Evolutionary conservation across 768 basidiomycete genomes (phyloP), one percentile per base, ranked within the genome.

Genomic region (Mrakia blollopis): DNA sequence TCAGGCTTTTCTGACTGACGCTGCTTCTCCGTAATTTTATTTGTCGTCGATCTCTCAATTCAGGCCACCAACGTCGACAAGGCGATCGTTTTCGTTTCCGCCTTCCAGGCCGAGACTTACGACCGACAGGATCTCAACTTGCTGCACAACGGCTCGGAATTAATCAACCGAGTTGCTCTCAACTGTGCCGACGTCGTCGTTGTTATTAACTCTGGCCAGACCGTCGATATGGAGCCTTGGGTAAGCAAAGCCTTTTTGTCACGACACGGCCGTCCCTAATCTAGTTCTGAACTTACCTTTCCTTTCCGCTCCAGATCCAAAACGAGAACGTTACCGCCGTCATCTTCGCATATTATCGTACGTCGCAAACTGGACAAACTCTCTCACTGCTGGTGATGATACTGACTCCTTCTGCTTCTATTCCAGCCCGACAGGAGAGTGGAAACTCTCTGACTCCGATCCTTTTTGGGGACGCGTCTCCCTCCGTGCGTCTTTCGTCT

Each of bases 361-460:
- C 62, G 62, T 63, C 52, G 21, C 52, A 11, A 54, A 23, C 25
- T 63, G 9, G 62, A 32, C 32, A 28, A 13, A 30, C n/a, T 63
- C 62, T 28, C 35, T 18, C 6, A 54, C 52, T 54, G 52, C 21
- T 54, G 21, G 10, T 54, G 52, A 23, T 54, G 44, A 44, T 44
- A 44, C 44, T 44, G 44, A 44, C 44, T 63, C 23, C 62, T 30
- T 3, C 16, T 37, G 30, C 62, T 32, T 63, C 28, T 63, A 63
- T 37, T 30, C 13, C 30, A 63, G 62, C 71, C 28, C 91, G 91
- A 35, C 86, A 89, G 79, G 91, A 92, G 84, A 85, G 86, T 0
- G 91, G 91, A 0, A 90, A 90, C 76, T 87, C 89, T 5, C 86
- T 92, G n/a, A 86, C 86, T 3, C 91, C 92, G 79, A 86, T 93